A percentile compares a stretch with the other conserved stretches of the same genome.
phyloP scores from a whole-genome alignment of 2,329 filamentous ascomycete genomes.

The Diaporthe amygdali region DNA sequence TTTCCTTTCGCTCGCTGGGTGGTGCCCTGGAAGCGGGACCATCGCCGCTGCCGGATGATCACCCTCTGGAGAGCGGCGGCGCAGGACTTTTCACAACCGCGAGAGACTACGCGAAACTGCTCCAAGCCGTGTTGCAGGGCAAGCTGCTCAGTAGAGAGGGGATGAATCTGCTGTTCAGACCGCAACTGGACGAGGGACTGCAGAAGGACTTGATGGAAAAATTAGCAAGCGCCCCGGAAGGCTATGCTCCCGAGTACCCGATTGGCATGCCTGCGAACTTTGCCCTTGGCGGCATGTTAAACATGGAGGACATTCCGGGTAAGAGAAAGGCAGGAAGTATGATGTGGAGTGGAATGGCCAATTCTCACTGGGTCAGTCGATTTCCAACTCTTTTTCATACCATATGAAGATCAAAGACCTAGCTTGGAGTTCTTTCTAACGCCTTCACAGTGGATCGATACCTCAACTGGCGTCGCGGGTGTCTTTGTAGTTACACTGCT shows the following conservation, averaged over 20 bases:
- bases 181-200: constrained; percentile 26
- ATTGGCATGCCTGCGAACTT: not conserved
- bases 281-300: constrained; percentile 21
- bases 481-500: constrained; percentile 8
- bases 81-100: constrained; percentile 30
- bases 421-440: not conserved
- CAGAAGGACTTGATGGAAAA: constrained; percentile 26
- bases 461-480: not conserved
- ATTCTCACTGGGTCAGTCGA: constrained; percentile 15
- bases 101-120: constrained; percentile 29
- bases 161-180: constrained; percentile 29
- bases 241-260: constrained; percentile 6
- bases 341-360: constrained; percentile 20
- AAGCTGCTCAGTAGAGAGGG: constrained; percentile 25
- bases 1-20: constrained; percentile 2
- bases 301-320: constrained; percentile 19
- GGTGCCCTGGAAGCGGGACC: not conserved
- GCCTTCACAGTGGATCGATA: constrained; percentile 15
- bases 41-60: not conserved
- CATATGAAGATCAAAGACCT: not conserved
- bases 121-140: constrained; percentile 21
- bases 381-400: not conserved
- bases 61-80: constrained; percentile 32
- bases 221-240: not conserved
- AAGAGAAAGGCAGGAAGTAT: constrained; percentile 17